A percentile compares a stretch with the other conserved stretches of the same genome.
phyloP scores from a whole-genome alignment of 1,284 basidiomycete genomes.

The Moesziomyces antarcticus region DNA sequence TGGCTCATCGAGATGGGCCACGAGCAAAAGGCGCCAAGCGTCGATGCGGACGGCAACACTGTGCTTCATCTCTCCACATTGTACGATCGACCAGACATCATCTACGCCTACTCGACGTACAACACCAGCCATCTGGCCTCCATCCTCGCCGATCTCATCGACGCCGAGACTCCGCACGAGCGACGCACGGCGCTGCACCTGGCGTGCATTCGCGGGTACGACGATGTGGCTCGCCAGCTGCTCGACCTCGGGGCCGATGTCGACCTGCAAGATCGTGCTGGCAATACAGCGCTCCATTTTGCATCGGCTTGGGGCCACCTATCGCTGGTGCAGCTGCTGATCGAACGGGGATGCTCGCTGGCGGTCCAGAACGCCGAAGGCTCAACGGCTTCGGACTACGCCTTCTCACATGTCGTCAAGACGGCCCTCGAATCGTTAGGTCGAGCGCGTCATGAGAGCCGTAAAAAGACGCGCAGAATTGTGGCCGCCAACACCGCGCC shows the following conservation, averaged over 20 bases:
- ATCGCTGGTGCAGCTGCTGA: conserved; percentile 83
- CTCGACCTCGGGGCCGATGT: conserved; percentile 87
- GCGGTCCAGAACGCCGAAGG: conserved; percentile 85
- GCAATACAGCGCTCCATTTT: conserved; percentile 91
- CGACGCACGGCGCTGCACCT: conserved; percentile 88
- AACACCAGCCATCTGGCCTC: conserved; percentile 26
- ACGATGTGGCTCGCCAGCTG: conserved; percentile 87
- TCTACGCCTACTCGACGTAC: conserved; percentile 43
- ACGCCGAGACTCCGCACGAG: conserved; percentile 31
- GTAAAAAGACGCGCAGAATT: conserved; percentile 27
- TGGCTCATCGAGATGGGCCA: conserved; percentile 63
- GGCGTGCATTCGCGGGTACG: conserved; percentile 86
- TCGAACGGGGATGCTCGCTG: conserved; percentile 86
- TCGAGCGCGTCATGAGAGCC: conserved; percentile 35
- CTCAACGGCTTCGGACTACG: conserved; percentile 89
- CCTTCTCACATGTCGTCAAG: conserved; percentile 72
- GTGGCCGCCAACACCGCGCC: conserved; percentile 21
- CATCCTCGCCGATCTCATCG: conserved; percentile 26
- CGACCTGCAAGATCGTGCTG: conserved; percentile 86
- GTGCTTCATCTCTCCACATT: conserved; percentile 51
- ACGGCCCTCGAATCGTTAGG: conserved; percentile 53
- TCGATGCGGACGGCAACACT: conserved; percentile 40
- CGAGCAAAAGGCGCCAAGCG: conserved; percentile 40
- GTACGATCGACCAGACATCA: conserved; percentile 51
- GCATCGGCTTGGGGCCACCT: conserved; percentile 42